Percentiles rank a stretch among this genome's conserved stretches.
Evolutionary conservation across 2,329 filamentous ascomycete species (phyloP).

Genomic region (Magnaporthiopsis poae): DNA sequence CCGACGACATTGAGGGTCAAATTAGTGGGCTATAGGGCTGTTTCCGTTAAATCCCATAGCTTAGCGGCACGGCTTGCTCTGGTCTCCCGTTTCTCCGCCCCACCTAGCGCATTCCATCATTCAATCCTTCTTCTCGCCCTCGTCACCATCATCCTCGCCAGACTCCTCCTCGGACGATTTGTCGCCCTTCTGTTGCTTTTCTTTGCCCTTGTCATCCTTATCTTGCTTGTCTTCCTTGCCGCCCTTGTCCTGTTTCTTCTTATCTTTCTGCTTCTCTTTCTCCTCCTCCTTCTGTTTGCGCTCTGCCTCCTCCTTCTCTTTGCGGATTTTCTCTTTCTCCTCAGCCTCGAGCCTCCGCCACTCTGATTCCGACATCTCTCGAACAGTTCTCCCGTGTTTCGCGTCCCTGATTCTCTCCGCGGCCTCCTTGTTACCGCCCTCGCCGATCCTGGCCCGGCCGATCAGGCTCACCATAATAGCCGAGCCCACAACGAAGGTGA

Average conservation of each 20-base stretch:
- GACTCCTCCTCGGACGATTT: slow-evolving; percentile 12
- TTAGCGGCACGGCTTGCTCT: no score
- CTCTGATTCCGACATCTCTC: slow-evolving; percentile 22
- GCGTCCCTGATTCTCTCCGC: slow-evolving; percentile 7
- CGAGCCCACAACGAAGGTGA: slow-evolving; percentile 79
- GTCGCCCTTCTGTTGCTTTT: slow-evolving; percentile 16
- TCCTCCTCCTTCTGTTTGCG: slow-evolving; percentile 16
- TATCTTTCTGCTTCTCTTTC: slow-evolving; percentile 17
- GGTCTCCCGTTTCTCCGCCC: no score
- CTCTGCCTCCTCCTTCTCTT: slow-evolving; percentile 26
- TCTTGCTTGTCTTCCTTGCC: slow-evolving; percentile 16
- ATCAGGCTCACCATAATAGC: slow-evolving; percentile 74
- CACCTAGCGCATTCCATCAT: background rate
- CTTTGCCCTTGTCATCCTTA: slow-evolving; percentile 14
- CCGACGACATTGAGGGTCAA: background rate
- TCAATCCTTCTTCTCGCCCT: slow-evolving; percentile 4
- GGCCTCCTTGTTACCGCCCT: slow-evolving; percentile 18
- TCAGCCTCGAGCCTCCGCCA: slow-evolving; percentile 29
- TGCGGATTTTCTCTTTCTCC: slow-evolving; percentile 17
- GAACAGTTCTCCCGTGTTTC: background rate
- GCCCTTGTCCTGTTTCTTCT: slow-evolving; percentile 10
- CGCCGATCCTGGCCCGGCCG: slow-evolving; percentile 64
- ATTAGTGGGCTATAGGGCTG: background rate
- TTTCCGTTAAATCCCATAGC: background rate
- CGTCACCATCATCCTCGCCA: slow-evolving; percentile 11